phyloP scores from a whole-genome alignment of 768 basidiomycete genomes.

The Phanerodontia chrysosporium region DNA sequence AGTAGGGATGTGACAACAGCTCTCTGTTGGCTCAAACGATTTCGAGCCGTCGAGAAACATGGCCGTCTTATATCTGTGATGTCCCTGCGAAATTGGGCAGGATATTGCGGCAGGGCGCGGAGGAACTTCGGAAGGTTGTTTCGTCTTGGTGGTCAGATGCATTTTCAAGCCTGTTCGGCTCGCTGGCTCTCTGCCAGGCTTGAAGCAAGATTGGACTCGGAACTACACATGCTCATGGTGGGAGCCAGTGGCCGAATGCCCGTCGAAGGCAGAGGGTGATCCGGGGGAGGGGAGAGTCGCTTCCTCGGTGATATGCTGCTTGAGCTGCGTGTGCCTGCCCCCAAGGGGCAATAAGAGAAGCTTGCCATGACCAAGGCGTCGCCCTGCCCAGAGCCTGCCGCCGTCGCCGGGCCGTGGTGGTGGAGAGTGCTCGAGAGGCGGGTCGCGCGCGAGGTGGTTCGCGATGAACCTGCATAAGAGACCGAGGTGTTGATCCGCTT shows the following conservation, averaged over 20 bases:
- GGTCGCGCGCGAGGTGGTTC: neutral
- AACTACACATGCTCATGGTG: neutral
- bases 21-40: neutral
- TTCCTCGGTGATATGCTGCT: conserved; percentile 1
- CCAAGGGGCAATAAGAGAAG: conserved; percentile 3
- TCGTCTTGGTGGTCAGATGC: neutral
- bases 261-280: neutral
- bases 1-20: conserved; percentile 7
- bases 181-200: neutral
- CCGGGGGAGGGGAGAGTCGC: neutral
- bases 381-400: neutral
- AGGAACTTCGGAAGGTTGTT: conserved; percentile 9
- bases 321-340: neutral
- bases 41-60: neutral
- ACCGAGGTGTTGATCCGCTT: neutral
- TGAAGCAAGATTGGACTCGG: neutral
- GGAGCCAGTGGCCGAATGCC: conserved; percentile 8
- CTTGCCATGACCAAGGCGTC: neutral
- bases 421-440: neutral
- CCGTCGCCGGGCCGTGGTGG: neutral
- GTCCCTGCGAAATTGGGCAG: conserved; percentile 7
- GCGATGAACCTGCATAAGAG: neutral
- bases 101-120: conserved; percentile 8
- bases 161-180: neutral
- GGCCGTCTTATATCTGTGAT: conserved; percentile 6